Base-by-base conservation (phyloP, 2,329 filamentous ascomycete genomes). In the Colletotrichum gigasporum region DNA sequence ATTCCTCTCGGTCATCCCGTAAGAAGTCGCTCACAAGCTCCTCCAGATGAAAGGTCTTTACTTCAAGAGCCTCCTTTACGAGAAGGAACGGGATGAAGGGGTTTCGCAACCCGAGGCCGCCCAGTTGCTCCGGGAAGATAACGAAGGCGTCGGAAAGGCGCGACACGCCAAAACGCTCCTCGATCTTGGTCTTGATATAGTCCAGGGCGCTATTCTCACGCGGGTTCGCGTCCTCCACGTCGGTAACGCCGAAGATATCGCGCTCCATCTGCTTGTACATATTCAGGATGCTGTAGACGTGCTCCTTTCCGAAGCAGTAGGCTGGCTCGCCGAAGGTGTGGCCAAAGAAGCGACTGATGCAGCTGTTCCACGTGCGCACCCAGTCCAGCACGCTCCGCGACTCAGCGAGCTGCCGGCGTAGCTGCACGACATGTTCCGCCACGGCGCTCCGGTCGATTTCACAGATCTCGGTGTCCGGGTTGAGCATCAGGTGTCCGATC, bases 401-500 rank as follows among this genome's bases (percentile, higher is more conserved):
- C 30, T 82, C 80, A 2, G 73, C 72, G n/a, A 89, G 81, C 67
- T 89, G 87, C 26, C 76, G 81, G 52, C 79, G 76, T 10, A 89
- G 79, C 71, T 89, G 85, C 34, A 76, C 68, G 30, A 87, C 82
- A 66, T 89, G 87, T 11, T 78, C 73, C 47, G 83, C 77, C 4
- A 89, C 83, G 68, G 84, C 79, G 4, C 75, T 67, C 65, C 84
- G 81, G 65, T 89, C 83, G 51, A 89, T 86, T 44, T 80, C 70
- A 74, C 86, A 89, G 34, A 79, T 78, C 12, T 82, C 82, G 14
- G 26, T 37, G 18, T 18, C 7, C 5, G 79, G 71, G 63, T 86
- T 80, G 1, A 89, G 78, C 41, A 78, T 74, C 45, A 89, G 75
- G 69, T 88, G 87, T 0, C 86, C 87, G 79, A 86, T 86, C 14